Percentiles rank a stretch among this genome's conserved stretches.
phyloP scores from a whole-genome alignment of 805 yeast genomes.

The Tetrapisispora pingtungensis region DNA sequence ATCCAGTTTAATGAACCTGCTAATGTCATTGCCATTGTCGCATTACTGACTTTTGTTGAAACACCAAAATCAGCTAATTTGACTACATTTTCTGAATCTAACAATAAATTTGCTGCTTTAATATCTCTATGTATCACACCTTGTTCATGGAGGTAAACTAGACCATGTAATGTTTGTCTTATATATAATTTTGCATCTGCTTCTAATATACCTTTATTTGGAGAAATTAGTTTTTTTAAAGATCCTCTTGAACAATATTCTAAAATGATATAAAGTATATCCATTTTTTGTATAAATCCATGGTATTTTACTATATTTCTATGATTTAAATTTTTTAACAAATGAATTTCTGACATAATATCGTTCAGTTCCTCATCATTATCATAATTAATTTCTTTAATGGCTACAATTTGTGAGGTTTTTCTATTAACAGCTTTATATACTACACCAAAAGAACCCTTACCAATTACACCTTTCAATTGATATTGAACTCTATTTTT shows the following conservation, averaged over 20 bases:
- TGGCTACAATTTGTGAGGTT: constrained; percentile 64
- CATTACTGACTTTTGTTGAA: constrained; percentile 65
- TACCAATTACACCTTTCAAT: constrained; percentile 62
- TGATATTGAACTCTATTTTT: constrained; percentile 29
- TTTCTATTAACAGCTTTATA: constrained; percentile 59
- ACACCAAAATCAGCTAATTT: constrained; percentile 95
- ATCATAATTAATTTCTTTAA: constrained; percentile 65
- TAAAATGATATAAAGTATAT: constrained; percentile 62
- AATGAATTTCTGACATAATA: constrained; percentile 52
- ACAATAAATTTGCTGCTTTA: constrained; percentile 81
- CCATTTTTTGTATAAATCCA: constrained; percentile 71
- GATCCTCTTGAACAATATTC: constrained; percentile 66
- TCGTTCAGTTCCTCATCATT: constrained; percentile 63
- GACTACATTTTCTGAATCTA: constrained; percentile 61
- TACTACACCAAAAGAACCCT: constrained; percentile 87
- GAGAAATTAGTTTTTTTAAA: constrained; percentile 36
- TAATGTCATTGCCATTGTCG: constrained; percentile 41
- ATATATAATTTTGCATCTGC: constrained; percentile 50
- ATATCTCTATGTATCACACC: constrained; percentile 88
- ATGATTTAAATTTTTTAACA: constrained; percentile 72
- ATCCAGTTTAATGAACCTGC: constrained; percentile 96
- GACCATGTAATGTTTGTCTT: constrained; percentile 61
- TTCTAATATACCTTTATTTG: constrained; percentile 41
- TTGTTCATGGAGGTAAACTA: constrained; percentile 59
- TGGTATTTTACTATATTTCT: constrained; percentile 85